Conservation (phyloP, 345 rosid genomes). For the Populus tremula region DNA sequence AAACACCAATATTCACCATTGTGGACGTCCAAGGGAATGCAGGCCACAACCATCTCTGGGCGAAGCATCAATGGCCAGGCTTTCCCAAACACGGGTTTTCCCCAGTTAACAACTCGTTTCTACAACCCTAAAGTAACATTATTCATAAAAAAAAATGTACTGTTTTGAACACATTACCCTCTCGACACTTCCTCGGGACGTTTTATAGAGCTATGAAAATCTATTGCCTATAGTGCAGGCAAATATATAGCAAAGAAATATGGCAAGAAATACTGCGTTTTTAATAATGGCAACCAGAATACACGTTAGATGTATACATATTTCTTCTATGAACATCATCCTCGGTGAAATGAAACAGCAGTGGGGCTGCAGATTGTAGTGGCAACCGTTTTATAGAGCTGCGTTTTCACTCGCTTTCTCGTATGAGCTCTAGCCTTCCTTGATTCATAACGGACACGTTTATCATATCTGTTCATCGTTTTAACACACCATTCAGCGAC, state of each 20-base stretch:
- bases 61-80: no score
- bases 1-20: no score
- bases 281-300: background rate
- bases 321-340: background rate
- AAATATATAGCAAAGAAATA: background rate
- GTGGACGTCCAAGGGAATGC: no score
- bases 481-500: background rate
- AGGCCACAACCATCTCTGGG: no score
- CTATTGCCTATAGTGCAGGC: background rate
- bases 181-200: background rate
- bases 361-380: background rate
- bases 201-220: background rate
- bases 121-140: background rate
- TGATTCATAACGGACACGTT: constrained; percentile 38
- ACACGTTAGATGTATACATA: background rate
- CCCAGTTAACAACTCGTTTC: no score
- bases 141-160: background rate
- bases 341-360: background rate
- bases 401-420: constrained; percentile 26
- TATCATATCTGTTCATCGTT: constrained; percentile 27
- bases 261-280: background rate
- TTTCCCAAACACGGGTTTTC: no score
- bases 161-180: background rate
- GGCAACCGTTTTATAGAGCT: background rate
- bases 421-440: constrained; percentile 43